Evolutionary conservation across 225 moss, liverwort and hornwort species (phyloP), one percentile per base, ranked within the genome.

Genomic region (Lunularia cruciata): DNA sequence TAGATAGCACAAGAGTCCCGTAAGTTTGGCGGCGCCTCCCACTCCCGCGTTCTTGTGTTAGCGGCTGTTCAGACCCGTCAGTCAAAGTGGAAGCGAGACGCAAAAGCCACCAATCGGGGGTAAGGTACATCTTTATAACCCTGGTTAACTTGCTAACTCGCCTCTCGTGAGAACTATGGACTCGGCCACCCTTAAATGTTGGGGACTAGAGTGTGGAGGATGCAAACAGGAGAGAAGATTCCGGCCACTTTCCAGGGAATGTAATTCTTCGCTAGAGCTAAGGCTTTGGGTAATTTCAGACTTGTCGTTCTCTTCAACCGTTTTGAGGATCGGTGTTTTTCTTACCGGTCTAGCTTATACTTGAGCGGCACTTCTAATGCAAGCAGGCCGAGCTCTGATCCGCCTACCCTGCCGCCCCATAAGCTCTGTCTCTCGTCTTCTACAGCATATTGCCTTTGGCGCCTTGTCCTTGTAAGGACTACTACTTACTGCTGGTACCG

Each of bases 11-110:
- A 28, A 13, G 10, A 14, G 27, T 9, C 23, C 53, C 25, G 53
- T 53, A 53, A 53, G 25, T 53, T 53, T 53, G 53, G 26, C 53
- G 53, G 53, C 53, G 53, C 26, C 53, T 53, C 53, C 8, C 23
- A 11, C 53, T 53, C 53, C 53, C 2, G 26, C 16, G 53, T 13
- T 26, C 1, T 53, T 25, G 3, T 53, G 25, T 27, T 53, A 53
- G 53, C 23, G 53, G 23, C 23, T 23, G 53, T 22, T 3, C 3
- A 10, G 53, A n/a, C n/a, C n/a, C n/a, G n/a, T n/a, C n/a, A n/a
- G n/a, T 53, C 5, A 53, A 13, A 8, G 45, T 45, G 45, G 18
- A 45, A 45, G 45, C 45, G 18, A 18, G 19, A 47, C n/a, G n/a
- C n/a, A 19, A 47, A 47, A 5, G 6, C 47, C 47, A 48, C 47